Evolutionary conservation across 1,139 yeast genomes (phyloP).

Genomic region (Petasospora rhodanensis): DNA sequence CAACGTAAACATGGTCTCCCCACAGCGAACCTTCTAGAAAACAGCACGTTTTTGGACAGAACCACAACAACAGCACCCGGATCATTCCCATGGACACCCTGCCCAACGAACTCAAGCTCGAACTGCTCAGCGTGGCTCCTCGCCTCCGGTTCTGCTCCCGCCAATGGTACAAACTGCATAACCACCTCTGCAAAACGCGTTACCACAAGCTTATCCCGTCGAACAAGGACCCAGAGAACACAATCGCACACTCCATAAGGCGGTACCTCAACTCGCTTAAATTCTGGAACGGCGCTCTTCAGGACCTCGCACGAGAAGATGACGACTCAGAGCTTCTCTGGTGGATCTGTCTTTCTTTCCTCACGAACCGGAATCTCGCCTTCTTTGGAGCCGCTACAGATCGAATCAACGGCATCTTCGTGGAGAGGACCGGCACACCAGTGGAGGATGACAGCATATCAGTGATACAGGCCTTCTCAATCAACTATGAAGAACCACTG

Average conservation of each 20-base stretch:
- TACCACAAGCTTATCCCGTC: constrained; percentile 2
- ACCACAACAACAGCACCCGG: too few relatives aligned
- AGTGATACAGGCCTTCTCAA: too few relatives aligned
- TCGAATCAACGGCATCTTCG: too few relatives aligned
- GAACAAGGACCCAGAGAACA: background rate
- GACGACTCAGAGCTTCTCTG: constrained; percentile 44
- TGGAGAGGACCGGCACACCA: too few relatives aligned
- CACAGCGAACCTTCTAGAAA: too few relatives aligned
- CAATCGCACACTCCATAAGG: constrained; percentile 1
- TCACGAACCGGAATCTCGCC: constrained; percentile 47
- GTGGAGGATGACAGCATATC: too few relatives aligned
- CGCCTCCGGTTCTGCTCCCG: constrained; percentile 34
- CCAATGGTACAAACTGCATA: constrained; percentile 43
- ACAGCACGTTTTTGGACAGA: too few relatives aligned
- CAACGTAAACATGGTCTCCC: too few relatives aligned
- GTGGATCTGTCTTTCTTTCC: constrained; percentile 47
- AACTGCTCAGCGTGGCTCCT: constrained; percentile 40
- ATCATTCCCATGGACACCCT: constrained; percentile 28
- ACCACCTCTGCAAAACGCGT: constrained; percentile 44
- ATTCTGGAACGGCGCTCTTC: constrained; percentile 17
- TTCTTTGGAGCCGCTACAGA: too few relatives aligned
- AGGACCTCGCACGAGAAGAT: constrained; percentile 30
- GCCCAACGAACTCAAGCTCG: constrained; percentile 49
- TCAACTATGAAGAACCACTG: too few relatives aligned
- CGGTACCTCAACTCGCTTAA: constrained; percentile 5